A percentile compares a stretch with the other conserved stretches of the same genome.
These are phyloP conservation scores for Spiromastix sp. DNA, from an alignment of 2,329 filamentous ascomycete species.

Conservation along the genomic window DNA sequence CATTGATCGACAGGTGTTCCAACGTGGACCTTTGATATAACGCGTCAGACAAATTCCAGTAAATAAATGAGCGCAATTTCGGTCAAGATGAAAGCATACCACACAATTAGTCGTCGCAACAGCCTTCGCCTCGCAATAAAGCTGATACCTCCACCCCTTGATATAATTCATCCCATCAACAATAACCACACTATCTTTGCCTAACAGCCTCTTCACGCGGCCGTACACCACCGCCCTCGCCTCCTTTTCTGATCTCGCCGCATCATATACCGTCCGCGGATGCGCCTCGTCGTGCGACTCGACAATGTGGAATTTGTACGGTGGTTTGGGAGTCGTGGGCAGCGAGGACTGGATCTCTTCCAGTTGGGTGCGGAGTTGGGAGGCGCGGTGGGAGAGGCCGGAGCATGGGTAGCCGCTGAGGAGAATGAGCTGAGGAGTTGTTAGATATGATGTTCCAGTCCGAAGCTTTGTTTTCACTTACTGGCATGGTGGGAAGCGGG, in stretches of 20 bases:
- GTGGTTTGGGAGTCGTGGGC: constrained; percentile 30
- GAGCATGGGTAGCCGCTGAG: constrained; percentile 54
- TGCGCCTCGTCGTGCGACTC: constrained; percentile 30
- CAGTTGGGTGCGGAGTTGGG: constrained; percentile 45
- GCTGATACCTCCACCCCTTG: constrained; percentile 57
- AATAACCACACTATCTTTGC: constrained; percentile 50
- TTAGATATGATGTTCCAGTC: constrained; percentile 19
- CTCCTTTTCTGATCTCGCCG: constrained; percentile 51
- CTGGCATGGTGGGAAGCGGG: constrained; percentile 7
- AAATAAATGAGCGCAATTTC: neutral
- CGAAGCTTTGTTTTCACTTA: constrained; percentile 14
- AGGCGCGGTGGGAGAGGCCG: constrained; percentile 51
- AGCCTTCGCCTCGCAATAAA: constrained; percentile 58
- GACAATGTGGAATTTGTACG: constrained; percentile 32
- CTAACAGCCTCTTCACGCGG: constrained; percentile 49
- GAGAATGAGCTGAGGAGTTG: constrained; percentile 39
- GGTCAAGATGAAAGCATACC: constrained; percentile 30
- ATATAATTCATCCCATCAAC: constrained; percentile 59
- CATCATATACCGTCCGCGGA: constrained; percentile 44
- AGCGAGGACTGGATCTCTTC: constrained; percentile 35
- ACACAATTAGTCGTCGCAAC: constrained; percentile 52
- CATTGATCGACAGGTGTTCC: constrained; percentile 47
- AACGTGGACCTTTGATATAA: constrained; percentile 50
- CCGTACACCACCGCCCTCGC: constrained; percentile 52
- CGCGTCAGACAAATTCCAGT: neutral